Percentiles rank a stretch among this genome's conserved stretches.
These are phyloP conservation scores for Leptographium procerum DNA, from an alignment of 2,329 filamentous ascomycete genomes.

Conservation along the genomic window DNA sequence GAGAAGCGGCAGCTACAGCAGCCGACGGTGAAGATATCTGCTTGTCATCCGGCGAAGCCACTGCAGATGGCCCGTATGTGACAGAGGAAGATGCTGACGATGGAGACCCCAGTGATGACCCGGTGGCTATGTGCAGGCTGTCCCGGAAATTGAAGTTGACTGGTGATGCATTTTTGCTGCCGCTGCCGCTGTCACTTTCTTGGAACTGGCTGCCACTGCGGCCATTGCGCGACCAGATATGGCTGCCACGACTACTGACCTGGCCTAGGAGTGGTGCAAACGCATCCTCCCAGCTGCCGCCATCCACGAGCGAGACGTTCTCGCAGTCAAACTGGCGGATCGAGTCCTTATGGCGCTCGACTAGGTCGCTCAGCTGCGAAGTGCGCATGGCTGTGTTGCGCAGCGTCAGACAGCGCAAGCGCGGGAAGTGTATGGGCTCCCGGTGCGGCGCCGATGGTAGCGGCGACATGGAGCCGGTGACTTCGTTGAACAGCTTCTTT, in stretches of 20 bases:
- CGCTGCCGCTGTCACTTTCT: constrained; percentile 14
- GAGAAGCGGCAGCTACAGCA: constrained; percentile 41
- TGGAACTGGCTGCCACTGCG: constrained; percentile 3
- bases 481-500: constrained; percentile 52
- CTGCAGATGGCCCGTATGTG: not conserved
- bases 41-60: constrained; percentile 18
- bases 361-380: constrained; percentile 57
- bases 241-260: constrained; percentile 26
- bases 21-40: constrained; percentile 37
- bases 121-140: constrained; percentile 16
- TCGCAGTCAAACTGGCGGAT: constrained; percentile 73
- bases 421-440: constrained; percentile 53
- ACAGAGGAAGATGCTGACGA: constrained; percentile 4
- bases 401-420: constrained; percentile 56
- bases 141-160: not conserved
- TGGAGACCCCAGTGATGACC: constrained; percentile 2
- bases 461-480: constrained; percentile 54
- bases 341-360: constrained; percentile 53
- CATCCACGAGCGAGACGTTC: constrained; percentile 55
- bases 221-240: constrained; percentile 30
- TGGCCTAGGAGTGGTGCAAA: constrained; percentile 56
- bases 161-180: constrained; percentile 17
- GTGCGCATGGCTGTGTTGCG: constrained; percentile 64
- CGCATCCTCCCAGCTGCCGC: constrained; percentile 70
- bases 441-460: constrained; percentile 38